Evolutionary conservation across 768 basidiomycete species (phyloP), one percentile per base, ranked within the genome.

Genomic region (Hypholoma fasciculare): DNA sequence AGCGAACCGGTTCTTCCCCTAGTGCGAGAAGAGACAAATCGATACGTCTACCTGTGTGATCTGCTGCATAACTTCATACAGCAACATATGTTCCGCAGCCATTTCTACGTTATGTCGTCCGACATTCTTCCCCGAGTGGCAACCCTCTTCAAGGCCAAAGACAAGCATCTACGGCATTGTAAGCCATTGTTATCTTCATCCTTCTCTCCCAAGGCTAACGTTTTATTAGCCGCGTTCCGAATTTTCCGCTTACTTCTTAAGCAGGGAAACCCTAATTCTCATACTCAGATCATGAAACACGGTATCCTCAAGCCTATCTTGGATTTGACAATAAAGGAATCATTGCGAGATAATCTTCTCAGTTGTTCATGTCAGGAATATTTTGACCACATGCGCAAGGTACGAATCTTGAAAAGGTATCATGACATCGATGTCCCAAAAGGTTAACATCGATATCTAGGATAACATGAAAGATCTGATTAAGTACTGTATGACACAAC

Each of bases 311-410:
- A 85, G 62, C 90, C 94, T 2, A 85, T 98, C 54, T 76, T 98
- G 56, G 88, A 93, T 59, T 76, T 97, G 59, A 89, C 93, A n/a
- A 68, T 89, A 27, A 83, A 84, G 60, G 96, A 97, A 72, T 89
- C 90, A 36, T 77, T 81, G 53, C 81, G 92, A 57, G 97, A 99
- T 71, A 99, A 96, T 74, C 81, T 99, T 60, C 77, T 99, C 54
- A 92, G 89, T 65, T 95, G 94, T 65, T 93, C 95, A 39, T 98
- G 94, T 78, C 89, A 97, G 71, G 97, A 98, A 71, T 90, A 92
- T 61, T 95, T 98, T 66, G 97, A 99, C 65, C 82, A 85, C 63
- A 90, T 98, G 72, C 87, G 94, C 54, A 83, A 86, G 76, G 95
- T 96, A 61, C 61, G 84, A 73, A 17, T n/a, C 14, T 51, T 48